Conservation (phyloP, 495 filamentous ascomycete genomes). For the Pseudevernia furfuracea region DNA sequence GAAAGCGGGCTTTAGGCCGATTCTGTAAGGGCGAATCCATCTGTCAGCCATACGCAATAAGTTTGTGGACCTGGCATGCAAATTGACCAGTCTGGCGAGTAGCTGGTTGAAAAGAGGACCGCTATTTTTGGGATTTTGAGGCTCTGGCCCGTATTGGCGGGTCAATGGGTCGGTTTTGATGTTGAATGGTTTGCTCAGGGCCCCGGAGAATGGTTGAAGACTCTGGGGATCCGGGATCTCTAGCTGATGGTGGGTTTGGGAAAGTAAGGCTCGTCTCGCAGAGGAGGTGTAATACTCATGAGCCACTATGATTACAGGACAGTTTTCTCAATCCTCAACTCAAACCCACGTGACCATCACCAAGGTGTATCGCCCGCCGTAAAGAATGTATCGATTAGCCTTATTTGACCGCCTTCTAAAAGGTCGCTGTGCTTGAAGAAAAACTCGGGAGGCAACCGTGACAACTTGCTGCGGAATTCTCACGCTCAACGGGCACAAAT, state of each 20-base stretch:
- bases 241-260: no score
- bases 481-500: background rate
- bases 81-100: background rate
- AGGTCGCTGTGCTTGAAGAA: background rate
- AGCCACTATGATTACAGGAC: no score
- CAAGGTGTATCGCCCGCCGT: no score
- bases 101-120: background rate
- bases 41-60: background rate
- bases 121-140: background rate
- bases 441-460: background rate
- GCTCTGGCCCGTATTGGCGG: background rate
- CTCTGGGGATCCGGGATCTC: no score
- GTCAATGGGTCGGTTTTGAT: background rate
- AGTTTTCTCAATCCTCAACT: no score
- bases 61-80: background rate
- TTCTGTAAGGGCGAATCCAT: background rate
- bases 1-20: background rate
- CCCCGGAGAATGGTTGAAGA: background rate
- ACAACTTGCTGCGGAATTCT: background rate
- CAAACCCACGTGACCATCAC: no score
- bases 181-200: background rate
- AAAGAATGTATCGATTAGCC: no score
- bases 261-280: no score
- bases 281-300: no score
- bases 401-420: background rate